Evolutionary conservation across 106 monocot species (phyloP), one percentile per base, ranked within the genome.

Genomic region (Apostasia shenzhenica): DNA sequence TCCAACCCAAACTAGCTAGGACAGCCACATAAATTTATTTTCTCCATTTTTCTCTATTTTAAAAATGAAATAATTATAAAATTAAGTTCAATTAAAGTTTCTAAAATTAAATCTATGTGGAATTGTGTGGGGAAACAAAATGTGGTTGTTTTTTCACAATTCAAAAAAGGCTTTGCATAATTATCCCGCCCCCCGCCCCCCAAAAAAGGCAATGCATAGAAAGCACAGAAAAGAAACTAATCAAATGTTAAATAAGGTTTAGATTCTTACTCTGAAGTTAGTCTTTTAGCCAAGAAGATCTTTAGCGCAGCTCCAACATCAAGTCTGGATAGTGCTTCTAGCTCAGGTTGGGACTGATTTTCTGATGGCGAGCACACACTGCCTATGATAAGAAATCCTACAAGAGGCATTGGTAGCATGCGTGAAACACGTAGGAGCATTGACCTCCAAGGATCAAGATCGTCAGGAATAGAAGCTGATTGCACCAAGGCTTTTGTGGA

Each of bases 391-490:
- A 95, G 70, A 66, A 91, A 69, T 38, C 91, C 84, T 72, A 89
- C 78, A 67, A 95, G 91, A 57, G 95, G 95, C 95, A 95, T 95
- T 8, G 95, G 95, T 73, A 95, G 61, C 38, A 95, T 79, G 26
- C 91, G 88, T 11, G 95, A 91, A 55, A 78, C 88, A 73, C 65
- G 72, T 61, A 95, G 88, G 44, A 95, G 77, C 73, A 86, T 95
- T 6, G 95, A 86, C 77, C 83, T 88, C 83, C 85, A 84, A 57
- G 86, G 86, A 70, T 70, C 95, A 78, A 94, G 83, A 81, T 80
- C 77, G 13, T 78, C 78, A 46, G 84, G 84, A 41, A 82, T 67
- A 46, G 83, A 73, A 69, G 75, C 45, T 47, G 81, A 75, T 77
- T 88, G 83, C 50, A 88, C 76, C 12, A 88, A 70, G 54, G 88